Base-by-base conservation (phyloP, 176 grass and related monocot genomes). In the Hordeum marinum region DNA sequence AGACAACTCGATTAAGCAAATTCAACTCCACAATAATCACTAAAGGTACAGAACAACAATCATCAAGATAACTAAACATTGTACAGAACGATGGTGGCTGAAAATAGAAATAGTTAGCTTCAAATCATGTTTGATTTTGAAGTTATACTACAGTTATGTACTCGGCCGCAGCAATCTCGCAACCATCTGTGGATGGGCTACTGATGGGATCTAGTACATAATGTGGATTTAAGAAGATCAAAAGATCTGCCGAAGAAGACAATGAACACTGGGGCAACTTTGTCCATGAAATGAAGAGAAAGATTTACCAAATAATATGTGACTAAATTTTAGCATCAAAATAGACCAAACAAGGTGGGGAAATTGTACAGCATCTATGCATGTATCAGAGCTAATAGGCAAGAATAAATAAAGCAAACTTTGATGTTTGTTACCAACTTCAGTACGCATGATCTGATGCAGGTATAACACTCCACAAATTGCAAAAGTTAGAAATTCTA, bases 251-350 rank as follows among this genome's bases (percentile, higher is more conserved):
- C 8, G 41, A 80, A 66, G 40, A 1, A 66, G 10, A 58, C n/a
- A 17, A 80, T 62, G 25, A 50, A 21, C 17, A 66, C 18, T 66
- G 3, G 6, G 26, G 39, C 46, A 45, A 34, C 17, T 48, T 80
- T 80, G 62, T 45, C 78, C 61, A 31, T 66, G 18, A 64, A 67
- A 67, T 80, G 26, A 50, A 45, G 41, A 66, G 78, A 20, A 80
- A 80, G 60, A 63, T 42, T 63, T 14, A 63, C n/a, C 37, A 20
- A 63, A 62, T 26, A 41, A 43, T 42, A 79, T 11, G 4, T 24
- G 14, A 41, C 13, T 79, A 43, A 1, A 79, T 79, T n/a, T 79
- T 79, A 41, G 37, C 76, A 43, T 63, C 77, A 63, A 27, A 63
- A 26, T 24, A 42, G 14, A 24, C 57, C 58, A 79, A 63, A 20